These are phyloP conservation scores for Aspergillus fumigatus DNA, from an alignment of 2,329 filamentous ascomycete species.

Conservation along the genomic window DNA sequence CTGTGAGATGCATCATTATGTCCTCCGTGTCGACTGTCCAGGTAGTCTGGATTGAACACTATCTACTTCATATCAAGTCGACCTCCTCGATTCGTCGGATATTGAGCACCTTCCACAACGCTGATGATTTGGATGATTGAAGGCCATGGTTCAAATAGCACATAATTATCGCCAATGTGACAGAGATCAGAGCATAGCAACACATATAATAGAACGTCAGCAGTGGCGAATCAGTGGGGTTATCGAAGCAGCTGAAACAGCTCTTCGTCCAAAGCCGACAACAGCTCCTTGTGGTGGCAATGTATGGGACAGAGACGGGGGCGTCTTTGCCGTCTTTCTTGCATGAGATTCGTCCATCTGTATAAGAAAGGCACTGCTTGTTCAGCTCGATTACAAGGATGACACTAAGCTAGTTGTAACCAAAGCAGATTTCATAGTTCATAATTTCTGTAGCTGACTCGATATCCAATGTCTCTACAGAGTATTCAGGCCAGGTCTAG, in stretches of 20 bases:
- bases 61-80: too few species aligned
- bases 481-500: not conserved
- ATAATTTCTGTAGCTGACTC: not conserved
- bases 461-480: not conserved
- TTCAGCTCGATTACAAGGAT: not conserved
- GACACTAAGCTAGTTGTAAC: not conserved
- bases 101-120: too few species aligned
- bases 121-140: not conserved
- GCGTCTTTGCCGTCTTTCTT: not conserved
- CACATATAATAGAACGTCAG: not conserved
- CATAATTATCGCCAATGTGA: not conserved
- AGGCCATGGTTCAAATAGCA: not conserved
- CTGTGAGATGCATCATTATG: too few species aligned
- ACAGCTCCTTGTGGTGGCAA: not conserved
- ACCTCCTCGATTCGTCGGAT: too few species aligned
- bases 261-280: not conserved
- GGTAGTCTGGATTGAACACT: too few species aligned
- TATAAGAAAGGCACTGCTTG: not conserved
- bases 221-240: not conserved
- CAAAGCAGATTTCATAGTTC: not conserved
- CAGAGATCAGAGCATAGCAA: not conserved
- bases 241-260: not conserved
- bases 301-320: not conserved
- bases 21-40: too few species aligned
- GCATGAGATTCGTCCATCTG: not conserved